Evolutionary conservation across 2,329 filamentous ascomycete species (phyloP).

Genomic region (Colletotrichum destructivum): DNA sequence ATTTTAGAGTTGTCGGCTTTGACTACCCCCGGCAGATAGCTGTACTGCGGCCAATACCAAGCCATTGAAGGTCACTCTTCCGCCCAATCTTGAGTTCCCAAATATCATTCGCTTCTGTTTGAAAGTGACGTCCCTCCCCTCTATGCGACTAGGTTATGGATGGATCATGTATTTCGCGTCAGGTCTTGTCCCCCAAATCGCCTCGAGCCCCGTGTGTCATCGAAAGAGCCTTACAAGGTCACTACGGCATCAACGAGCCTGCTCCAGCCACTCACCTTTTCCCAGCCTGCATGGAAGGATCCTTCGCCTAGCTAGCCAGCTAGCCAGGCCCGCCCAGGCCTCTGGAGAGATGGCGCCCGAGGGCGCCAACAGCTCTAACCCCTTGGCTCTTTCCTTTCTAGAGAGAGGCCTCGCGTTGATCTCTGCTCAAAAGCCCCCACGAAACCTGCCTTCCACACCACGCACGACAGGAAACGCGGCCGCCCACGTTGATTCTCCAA

Average conservation of each 20-base stretch:
- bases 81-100: conserved; percentile 39
- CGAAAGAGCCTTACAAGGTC: neutral
- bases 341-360: no score
- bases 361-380: no score
- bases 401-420: no score
- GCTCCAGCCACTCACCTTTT: neutral
- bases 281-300: conserved; percentile 1
- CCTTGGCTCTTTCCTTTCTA: no score
- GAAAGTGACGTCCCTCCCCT: neutral
- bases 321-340: neutral
- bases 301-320: neutral
- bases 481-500: no score
- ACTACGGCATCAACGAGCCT: neutral
- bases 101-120: neutral
- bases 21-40: conserved; percentile 44
- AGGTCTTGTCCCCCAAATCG: no score
- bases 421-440: no score
- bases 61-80: conserved; percentile 44
- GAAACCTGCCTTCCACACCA: no score
- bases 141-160: neutral
- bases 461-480: no score
- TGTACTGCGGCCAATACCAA: conserved; percentile 44
- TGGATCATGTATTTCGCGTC: neutral
- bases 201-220: no score
- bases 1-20: conserved; percentile 44